Conservation (phyloP, 805 yeast genomes). For the Kluyveromyces dobzhanskii region DNA sequence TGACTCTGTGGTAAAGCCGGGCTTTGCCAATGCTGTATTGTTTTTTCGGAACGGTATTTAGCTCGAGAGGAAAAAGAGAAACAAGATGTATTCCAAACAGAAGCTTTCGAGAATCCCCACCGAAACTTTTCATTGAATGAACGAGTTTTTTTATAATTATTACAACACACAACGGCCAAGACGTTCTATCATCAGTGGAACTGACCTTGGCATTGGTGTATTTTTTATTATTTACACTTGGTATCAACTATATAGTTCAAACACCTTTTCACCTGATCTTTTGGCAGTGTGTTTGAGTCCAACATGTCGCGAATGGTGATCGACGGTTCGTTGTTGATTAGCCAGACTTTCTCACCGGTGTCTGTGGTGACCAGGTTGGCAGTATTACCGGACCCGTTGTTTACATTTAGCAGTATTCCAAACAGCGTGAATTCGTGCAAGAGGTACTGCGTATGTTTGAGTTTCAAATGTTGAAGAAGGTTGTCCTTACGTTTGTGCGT, state of each 20-base stretch:
- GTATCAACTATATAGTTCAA: neutral
- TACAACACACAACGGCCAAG: no score
- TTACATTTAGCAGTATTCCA: slow-evolving; percentile 3
- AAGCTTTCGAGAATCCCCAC: no score
- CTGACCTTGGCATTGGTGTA: no score
- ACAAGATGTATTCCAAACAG: no score
- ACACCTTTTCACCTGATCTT: slow-evolving; percentile 3
- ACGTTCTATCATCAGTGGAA: no score
- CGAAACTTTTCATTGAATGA: no score
- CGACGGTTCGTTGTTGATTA: slow-evolving; percentile 3
- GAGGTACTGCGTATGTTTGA: slow-evolving; percentile 23
- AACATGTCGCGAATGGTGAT: slow-evolving; percentile 1
- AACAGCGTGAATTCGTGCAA: slow-evolving; percentile 13
- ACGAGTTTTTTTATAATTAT: no score
- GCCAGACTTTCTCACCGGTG: neutral
- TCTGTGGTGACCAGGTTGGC: neutral
- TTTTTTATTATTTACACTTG: neutral
- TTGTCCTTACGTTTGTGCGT: slow-evolving; percentile 29
- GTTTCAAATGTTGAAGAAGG: slow-evolving; percentile 25
- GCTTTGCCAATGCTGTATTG: no score
- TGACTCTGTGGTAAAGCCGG: no score
- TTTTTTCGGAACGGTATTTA: no score
- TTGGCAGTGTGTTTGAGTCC: slow-evolving; percentile 2
- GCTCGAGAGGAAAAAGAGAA: no score
- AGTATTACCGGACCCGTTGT: slow-evolving; percentile 5